Conservation (phyloP, 257 asterid species). For the Solanum etuberosum region DNA sequence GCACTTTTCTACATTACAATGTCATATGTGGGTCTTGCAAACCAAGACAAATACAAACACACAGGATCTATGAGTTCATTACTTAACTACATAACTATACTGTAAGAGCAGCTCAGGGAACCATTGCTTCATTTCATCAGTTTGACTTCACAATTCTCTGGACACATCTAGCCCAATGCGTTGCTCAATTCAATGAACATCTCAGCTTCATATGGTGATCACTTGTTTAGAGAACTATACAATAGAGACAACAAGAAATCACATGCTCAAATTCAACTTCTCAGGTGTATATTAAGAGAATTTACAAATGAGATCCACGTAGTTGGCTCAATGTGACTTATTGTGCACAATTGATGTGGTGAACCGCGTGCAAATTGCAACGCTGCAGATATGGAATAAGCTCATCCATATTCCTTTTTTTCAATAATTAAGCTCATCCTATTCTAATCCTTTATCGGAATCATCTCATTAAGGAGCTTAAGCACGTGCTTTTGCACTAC, state of each 20-base stretch:
- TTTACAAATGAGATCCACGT: not conserved
- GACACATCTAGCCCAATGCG: not conserved
- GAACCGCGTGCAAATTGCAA: not conserved
- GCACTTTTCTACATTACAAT: not conserved
- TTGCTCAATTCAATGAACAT: not conserved
- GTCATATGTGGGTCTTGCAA: not conserved
- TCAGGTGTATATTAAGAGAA: not conserved
- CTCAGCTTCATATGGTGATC: not conserved
- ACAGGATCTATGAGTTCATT: not conserved
- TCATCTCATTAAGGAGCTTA: not conserved
- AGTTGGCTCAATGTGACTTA: not conserved
- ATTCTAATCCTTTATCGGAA: not conserved
- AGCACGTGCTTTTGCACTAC: not conserved
- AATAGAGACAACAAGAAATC: not conserved
- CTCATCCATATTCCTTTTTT: not conserved
- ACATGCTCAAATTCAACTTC: not conserved
- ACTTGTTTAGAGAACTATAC: not conserved
- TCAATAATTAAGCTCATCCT: not conserved
- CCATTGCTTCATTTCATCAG: not conserved
- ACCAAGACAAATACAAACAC: not conserved
- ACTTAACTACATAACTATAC: not conserved
- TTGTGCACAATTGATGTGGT: not conserved
- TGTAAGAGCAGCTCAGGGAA: not conserved
- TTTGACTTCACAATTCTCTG: not conserved
- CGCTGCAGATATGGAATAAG: not conserved